phyloP scores from a whole-genome alignment of 768 basidiomycete genomes.

The Suillus ampliporus region DNA sequence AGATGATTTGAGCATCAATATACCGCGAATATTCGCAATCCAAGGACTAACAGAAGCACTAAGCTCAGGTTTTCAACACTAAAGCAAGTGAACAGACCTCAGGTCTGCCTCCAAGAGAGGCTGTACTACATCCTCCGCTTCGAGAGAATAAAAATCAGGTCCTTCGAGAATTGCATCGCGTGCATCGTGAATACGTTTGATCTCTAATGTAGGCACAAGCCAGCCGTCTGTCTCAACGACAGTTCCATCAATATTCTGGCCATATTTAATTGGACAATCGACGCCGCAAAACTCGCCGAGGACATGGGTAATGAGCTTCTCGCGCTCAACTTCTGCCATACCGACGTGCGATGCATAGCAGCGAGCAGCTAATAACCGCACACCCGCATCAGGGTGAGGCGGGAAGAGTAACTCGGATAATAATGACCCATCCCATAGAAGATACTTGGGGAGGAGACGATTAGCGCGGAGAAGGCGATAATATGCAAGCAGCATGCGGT shows the following conservation, averaged over 20 bases:
- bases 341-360: conserved; percentile 79
- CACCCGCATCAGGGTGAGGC: conserved; percentile 65
- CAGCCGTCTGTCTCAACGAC: conserved; percentile 70
- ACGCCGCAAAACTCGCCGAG: conserved; percentile 63
- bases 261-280: conserved; percentile 70
- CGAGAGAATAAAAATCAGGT: conserved; percentile 52
- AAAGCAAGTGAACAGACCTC: conserved; percentile 49
- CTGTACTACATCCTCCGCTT: conserved; percentile 39
- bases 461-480: conserved; percentile 82
- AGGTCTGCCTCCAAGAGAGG: conserved; percentile 54
- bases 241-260: conserved; percentile 52
- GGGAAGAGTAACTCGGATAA: conserved; percentile 51
- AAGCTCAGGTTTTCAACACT: conserved; percentile 3
- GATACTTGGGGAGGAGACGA: conserved; percentile 62
- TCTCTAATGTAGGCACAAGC: conserved; percentile 78
- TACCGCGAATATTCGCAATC: conserved; percentile 65
- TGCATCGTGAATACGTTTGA: conserved; percentile 57
- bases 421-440: conserved; percentile 61
- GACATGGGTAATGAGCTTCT: conserved; percentile 62
- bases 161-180: conserved; percentile 52
- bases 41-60: conserved; percentile 50
- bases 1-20: conserved; percentile 63
- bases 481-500: conserved; percentile 76
- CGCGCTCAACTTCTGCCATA: conserved; percentile 79
- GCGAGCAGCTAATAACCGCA: conserved; percentile 72